These are phyloP conservation scores for Thelephora aurantiotincta DNA, from an alignment of 768 basidiomycete species.

Conservation along the genomic window DNA sequence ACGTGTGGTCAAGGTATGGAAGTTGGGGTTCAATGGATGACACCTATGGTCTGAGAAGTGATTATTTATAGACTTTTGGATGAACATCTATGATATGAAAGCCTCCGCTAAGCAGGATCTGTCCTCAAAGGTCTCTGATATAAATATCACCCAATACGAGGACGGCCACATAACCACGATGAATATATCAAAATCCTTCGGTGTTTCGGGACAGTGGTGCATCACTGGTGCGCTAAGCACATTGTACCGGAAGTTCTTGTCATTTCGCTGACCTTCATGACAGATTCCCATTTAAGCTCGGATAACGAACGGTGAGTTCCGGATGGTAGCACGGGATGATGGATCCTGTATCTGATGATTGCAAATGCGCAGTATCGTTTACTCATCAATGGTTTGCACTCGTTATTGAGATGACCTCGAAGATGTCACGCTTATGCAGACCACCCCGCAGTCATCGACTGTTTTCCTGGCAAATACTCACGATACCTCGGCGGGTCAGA, in stretches of 20 bases:
- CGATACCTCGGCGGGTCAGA: constrained; percentile 46
- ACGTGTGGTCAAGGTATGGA: constrained; percentile 69
- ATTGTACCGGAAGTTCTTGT: constrained; percentile 62
- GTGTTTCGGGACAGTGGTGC: too few species aligned
- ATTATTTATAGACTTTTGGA: constrained; percentile 50
- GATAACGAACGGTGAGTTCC: constrained; percentile 63
- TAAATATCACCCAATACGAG: constrained; percentile 4
- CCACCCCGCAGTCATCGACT: constrained; percentile 38
- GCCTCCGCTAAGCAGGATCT: constrained; percentile 19
- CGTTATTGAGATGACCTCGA: not conserved
- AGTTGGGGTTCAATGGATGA: not conserved
- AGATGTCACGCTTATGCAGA: constrained; percentile 1
- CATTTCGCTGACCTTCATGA: constrained; percentile 69
- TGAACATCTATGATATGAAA: constrained; percentile 79
- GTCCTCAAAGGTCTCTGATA: constrained; percentile 2
- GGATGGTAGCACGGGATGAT: not conserved
- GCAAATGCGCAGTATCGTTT: constrained; percentile 58
- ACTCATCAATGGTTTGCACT: constrained; percentile 67
- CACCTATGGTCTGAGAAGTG: not conserved
- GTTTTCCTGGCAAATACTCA: constrained; percentile 64
- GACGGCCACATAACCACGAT: constrained; percentile 34
- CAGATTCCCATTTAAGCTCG: constrained; percentile 82
- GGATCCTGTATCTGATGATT: not conserved
- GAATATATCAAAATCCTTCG: constrained; percentile 28
- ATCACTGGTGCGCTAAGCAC: too few species aligned